These are phyloP conservation scores for Tolypocladium tundrense DNA, from an alignment of 2,329 filamentous ascomycete species.

Conservation along the genomic window DNA sequence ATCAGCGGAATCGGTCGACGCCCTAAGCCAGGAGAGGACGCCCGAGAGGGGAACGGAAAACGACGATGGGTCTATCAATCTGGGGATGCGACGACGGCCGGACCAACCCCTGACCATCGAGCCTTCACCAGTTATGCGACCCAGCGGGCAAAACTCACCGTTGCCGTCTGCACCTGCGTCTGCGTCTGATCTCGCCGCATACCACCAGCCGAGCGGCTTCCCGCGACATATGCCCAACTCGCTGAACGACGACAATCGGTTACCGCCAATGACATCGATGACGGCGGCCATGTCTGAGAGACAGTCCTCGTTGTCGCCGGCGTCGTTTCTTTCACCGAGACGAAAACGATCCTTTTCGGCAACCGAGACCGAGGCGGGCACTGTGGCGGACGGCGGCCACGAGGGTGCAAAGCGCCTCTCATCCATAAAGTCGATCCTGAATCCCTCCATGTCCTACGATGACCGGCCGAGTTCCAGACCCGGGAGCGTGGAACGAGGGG, in stretches of 20 bases:
- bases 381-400: conserved; percentile 25
- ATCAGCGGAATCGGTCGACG: conserved; percentile 32
- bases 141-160: conserved; percentile 33
- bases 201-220: conserved; percentile 34
- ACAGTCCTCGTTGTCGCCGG: conserved; percentile 49
- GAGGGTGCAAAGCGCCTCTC: conserved; percentile 53
- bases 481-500: conserved; percentile 24
- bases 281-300: conserved; percentile 30
- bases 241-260: conserved; percentile 44
- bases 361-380: conserved; percentile 39
- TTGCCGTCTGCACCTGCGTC: conserved; percentile 28
- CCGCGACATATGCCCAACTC: conserved; percentile 29
- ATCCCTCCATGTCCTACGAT: conserved; percentile 34
- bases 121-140: conserved; percentile 32
- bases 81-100: conserved; percentile 42
- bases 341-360: conserved; percentile 61
- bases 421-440: conserved; percentile 68
- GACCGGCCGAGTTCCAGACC: conserved; percentile 10
- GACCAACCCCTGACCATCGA: conserved; percentile 36
- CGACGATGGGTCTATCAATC: conserved; percentile 54
- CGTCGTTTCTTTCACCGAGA: conserved; percentile 47
- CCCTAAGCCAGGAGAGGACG: conserved; percentile 23
- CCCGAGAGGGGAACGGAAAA: conserved; percentile 48
- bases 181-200: conserved; percentile 37
- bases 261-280: conserved; percentile 45